Percentiles rank a stretch among this genome's conserved stretches.
phyloP scores from a whole-genome alignment of 495 filamentous ascomycete species.

The Neurospora sp. region DNA sequence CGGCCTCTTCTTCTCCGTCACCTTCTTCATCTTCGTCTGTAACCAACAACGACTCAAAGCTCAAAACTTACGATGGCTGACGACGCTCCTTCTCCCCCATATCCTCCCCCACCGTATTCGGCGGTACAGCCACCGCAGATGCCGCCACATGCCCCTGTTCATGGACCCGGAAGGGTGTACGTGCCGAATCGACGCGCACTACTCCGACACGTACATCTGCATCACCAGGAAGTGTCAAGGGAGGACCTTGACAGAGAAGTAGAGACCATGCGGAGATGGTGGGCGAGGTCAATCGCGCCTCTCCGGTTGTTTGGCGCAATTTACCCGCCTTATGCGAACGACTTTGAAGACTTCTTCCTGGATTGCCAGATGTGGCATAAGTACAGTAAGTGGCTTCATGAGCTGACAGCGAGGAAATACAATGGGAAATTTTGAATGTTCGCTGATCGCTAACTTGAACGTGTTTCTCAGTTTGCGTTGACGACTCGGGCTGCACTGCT shows the following conservation, averaged over 20 bases:
- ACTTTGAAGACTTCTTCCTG: not conserved
- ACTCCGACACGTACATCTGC: not conserved
- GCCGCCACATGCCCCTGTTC: not conserved
- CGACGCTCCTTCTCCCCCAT: not conserved
- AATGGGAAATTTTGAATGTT: not conserved
- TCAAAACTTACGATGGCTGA: not conserved
- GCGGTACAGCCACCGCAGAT: not conserved
- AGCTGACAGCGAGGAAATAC: not conserved
- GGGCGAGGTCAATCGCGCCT: not conserved
- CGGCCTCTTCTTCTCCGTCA: not conserved
- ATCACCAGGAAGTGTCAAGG: not conserved
- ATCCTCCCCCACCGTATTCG: not conserved
- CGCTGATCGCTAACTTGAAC: not conserved
- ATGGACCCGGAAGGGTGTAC: not conserved
- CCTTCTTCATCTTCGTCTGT: not conserved
- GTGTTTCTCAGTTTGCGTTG: not conserved
- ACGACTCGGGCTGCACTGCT: not conserved
- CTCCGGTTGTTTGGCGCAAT: not conserved
- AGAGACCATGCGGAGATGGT: not conserved
- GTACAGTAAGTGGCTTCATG: not conserved
- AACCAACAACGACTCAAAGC: not conserved
- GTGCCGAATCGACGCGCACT: not conserved
- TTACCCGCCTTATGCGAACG: not conserved
- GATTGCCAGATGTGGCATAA: not conserved
- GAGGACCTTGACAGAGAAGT: not conserved